phyloP scores from a whole-genome alignment of 768 basidiomycete species.

The Lactarius sanguifluus region DNA sequence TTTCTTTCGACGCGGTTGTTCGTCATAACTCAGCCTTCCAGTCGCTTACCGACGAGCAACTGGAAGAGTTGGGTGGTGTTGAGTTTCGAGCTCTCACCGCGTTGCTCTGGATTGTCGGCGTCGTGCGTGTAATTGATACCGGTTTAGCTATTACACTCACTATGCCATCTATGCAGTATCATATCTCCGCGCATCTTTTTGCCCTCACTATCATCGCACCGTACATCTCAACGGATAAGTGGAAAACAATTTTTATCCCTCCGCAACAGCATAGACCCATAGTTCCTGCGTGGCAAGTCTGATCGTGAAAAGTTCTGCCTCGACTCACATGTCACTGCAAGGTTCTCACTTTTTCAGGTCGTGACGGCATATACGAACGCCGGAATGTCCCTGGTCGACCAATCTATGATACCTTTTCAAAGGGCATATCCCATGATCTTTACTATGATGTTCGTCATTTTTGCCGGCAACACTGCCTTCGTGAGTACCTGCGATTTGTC shows the following conservation, averaged over 20 bases:
- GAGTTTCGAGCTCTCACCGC: constrained; percentile 86
- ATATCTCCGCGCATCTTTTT: constrained; percentile 65
- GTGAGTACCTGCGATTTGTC: constrained; percentile 51
- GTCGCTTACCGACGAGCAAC: constrained; percentile 70
- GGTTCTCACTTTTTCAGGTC: constrained; percentile 85
- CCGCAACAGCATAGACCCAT: constrained; percentile 58
- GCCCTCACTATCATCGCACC: constrained; percentile 76
- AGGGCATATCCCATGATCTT: constrained; percentile 79
- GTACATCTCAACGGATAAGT: constrained; percentile 64
- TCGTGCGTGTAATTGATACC: constrained; percentile 47
- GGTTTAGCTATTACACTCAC: constrained; percentile 8
- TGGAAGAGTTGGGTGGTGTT: constrained; percentile 91
- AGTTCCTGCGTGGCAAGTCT: constrained; percentile 60
- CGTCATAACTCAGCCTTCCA: constrained; percentile 78
- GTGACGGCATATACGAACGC: constrained; percentile 88
- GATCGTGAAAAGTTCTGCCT: background rate
- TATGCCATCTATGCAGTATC: constrained; percentile 56
- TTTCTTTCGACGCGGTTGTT: constrained; percentile 83
- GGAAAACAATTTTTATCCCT: constrained; percentile 59
- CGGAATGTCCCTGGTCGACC: constrained; percentile 83
- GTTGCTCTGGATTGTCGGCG: constrained; percentile 75
- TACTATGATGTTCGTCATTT: constrained; percentile 66
- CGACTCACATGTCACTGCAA: constrained; percentile 34
- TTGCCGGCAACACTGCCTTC: constrained; percentile 93
- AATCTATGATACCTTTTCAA: constrained; percentile 92